Percentiles rank a stretch among this genome's conserved stretches.
These are phyloP conservation scores for Blastocladiella emersonii DNA, from an alignment of 371 early-diverging fungal genomes.

Conservation along the genomic window DNA sequence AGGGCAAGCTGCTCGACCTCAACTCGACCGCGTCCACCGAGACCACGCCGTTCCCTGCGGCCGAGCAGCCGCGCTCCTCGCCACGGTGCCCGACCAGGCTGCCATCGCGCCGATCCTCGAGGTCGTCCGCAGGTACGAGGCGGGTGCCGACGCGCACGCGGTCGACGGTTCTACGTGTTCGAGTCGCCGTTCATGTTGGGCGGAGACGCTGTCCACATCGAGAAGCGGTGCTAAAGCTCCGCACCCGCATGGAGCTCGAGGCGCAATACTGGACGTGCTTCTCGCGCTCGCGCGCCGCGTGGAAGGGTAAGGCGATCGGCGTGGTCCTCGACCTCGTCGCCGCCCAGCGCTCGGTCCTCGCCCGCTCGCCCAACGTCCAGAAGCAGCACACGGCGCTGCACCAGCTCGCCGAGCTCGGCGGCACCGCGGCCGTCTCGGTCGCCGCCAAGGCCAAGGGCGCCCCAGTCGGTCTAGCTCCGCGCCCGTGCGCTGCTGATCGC, in stretches of 20 bases:
- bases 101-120: slow-evolving; percentile 47
- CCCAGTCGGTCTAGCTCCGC: slow-evolving; percentile 29
- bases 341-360: slow-evolving; percentile 17
- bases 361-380: slow-evolving; percentile 46
- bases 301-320: slow-evolving; percentile 64
- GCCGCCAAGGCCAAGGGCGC: slow-evolving; percentile 11
- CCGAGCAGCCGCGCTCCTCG: slow-evolving; percentile 45
- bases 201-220: slow-evolving; percentile 44
- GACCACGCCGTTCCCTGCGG: slow-evolving; percentile 53
- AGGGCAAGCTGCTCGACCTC: neutral
- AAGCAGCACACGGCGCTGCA: slow-evolving; percentile 28
- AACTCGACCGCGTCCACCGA: slow-evolving; percentile 20
- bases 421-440: slow-evolving; percentile 68
- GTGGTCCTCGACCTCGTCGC: slow-evolving; percentile 59
- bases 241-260: slow-evolving; percentile 37
- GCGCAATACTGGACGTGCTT: slow-evolving; percentile 56
- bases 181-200: slow-evolving; percentile 61
- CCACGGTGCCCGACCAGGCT: slow-evolving; percentile 41
- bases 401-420: slow-evolving; percentile 62
- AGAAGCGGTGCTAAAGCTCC: neutral
- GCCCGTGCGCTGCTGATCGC: slow-evolving; percentile 86
- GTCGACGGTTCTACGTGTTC: slow-evolving; percentile 59
- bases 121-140: slow-evolving; percentile 51
- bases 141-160: slow-evolving; percentile 63
- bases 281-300: slow-evolving; percentile 67